Evolutionary conservation across 148 eudicot genomes (phyloP), one percentile per base, ranked within the genome.

Genomic region (Suaeda aralocaspica): DNA sequence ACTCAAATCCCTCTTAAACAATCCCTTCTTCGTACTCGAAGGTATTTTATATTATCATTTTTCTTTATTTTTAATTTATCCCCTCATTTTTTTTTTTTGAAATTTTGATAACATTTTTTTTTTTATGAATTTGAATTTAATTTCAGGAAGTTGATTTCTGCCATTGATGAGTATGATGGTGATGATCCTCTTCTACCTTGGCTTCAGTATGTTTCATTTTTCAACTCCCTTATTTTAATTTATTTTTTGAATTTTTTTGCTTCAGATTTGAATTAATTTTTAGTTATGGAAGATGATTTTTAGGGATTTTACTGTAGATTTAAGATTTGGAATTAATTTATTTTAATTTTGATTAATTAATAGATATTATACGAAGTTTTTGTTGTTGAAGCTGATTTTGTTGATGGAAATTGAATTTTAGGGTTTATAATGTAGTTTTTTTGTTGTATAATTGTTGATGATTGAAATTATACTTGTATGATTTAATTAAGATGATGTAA

Each of bases 111-210:
- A 61, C 48, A 13, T 9, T 58, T 59, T 72, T 19, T 29, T 26
- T 5, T 56, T 57, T 11, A 6, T 36, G 1, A 16, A 13, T 29
- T 22, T 53, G 3, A 36, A 36, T 36, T 58, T 2, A 4, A 25
- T 19, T 77, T 67, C 80, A 92, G 96, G 86, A 86, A 70, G 79
- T 74, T 91, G 34, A 76, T 94, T 45, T 85, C 80, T 67, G 92
- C 87, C 2, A 91, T 94, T 65, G 83, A 83, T 45, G 83, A 87
- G 72, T 94, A 94, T 62, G 30, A 75, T 60, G 98, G 98, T 24
- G 91, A 91, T 19, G 98, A 94, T 70, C 96, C 98, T 69, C 92
- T 94, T 63, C 90, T 80, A 55, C 98, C 98, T 6, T 94, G 98
- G 98, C 76, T 94, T 15, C 64, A 82, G 98, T 91, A 61, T 80